Evolutionary conservation across 2,329 filamentous ascomycete species (phyloP).

Genomic region (Shiraia sp.): DNA sequence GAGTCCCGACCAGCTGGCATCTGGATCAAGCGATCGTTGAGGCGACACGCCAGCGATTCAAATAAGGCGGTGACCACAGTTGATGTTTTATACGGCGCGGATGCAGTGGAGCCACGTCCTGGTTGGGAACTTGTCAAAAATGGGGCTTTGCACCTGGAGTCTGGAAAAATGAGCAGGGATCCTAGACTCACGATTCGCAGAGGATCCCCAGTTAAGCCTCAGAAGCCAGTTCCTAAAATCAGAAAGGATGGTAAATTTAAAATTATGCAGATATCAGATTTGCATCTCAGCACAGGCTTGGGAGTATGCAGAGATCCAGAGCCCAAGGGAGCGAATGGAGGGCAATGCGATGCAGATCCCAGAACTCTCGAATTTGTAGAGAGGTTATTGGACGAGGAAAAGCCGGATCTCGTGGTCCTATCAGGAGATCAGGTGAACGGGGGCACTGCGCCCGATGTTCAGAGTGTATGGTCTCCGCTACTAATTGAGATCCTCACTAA

Average conservation of each 20-base stretch:
- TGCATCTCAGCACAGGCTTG: slow-evolving; percentile 89
- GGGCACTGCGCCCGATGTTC: slow-evolving; percentile 86
- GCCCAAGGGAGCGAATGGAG: slow-evolving; percentile 71
- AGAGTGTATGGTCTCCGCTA: slow-evolving; percentile 63
- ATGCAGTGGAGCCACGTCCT: slow-evolving; percentile 85
- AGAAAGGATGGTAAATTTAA: slow-evolving; percentile 92
- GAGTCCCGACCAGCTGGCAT: slow-evolving; percentile 76
- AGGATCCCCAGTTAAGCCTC: slow-evolving; percentile 65
- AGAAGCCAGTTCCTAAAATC: slow-evolving; percentile 76
- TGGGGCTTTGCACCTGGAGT: slow-evolving; percentile 65
- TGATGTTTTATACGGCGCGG: slow-evolving; percentile 86
- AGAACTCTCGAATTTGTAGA: slow-evolving; percentile 88
- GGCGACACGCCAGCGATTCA: slow-evolving; percentile 74
- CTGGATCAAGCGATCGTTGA: slow-evolving; percentile 78
- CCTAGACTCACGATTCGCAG: slow-evolving; percentile 78
- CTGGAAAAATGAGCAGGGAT: slow-evolving; percentile 63
- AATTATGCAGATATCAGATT: slow-evolving; percentile 93
- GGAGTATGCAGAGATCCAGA: slow-evolving; percentile 86
- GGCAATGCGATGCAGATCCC: slow-evolving; percentile 86
- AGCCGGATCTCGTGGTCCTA: slow-evolving; percentile 87
- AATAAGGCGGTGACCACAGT: slow-evolving; percentile 76
- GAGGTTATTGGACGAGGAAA: slow-evolving; percentile 85
- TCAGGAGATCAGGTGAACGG: slow-evolving; percentile 96
- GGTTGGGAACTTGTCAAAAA: slow-evolving; percentile 82
- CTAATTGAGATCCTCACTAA: neutral